phyloP scores from a whole-genome alignment of 768 basidiomycete species.

The Pisolithus albus region DNA sequence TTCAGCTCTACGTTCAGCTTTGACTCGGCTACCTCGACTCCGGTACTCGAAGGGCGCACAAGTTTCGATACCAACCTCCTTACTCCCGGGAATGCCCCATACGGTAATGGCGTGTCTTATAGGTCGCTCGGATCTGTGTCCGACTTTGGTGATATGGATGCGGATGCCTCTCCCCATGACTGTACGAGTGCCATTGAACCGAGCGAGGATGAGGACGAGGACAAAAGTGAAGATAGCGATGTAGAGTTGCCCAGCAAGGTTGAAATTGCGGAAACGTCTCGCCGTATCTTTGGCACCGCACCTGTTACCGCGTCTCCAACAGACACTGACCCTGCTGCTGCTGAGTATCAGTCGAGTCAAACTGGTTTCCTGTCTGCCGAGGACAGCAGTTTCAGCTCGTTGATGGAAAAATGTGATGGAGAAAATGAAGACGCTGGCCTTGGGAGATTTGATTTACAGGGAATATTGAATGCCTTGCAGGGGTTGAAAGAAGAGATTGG shows the following conservation, averaged over 20 bases:
- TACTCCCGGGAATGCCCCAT: constrained; percentile 10
- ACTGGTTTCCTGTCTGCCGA: background rate
- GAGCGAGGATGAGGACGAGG: constrained; percentile 3
- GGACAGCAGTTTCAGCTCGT: constrained; percentile 9
- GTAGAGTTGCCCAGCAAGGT: constrained; percentile 41
- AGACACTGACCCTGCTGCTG: background rate
- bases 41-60: constrained; percentile 13
- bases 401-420: constrained; percentile 21
- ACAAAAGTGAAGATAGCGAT: constrained; percentile 9
- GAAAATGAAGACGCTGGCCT: constrained; percentile 26
- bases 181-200: background rate
- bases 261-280: constrained; percentile 45
- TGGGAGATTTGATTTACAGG: constrained; percentile 54
- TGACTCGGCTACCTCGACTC: constrained; percentile 17
- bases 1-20: constrained; percentile 27
- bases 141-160: constrained; percentile 46
- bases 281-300: constrained; percentile 41
- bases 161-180: constrained; percentile 19
- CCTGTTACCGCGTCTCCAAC: constrained; percentile 14
- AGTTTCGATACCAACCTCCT: constrained; percentile 13
- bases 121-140: constrained; percentile 53
- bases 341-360: background rate
- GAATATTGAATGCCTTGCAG: constrained; percentile 54
- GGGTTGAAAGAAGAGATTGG: constrained; percentile 72
- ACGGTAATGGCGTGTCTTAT: constrained; percentile 30